Percentiles rank a stretch among this genome's conserved stretches.
Conservation (phyloP, 768 basidiomycete species). For the Gloeopeniophorella convolvens region DNA sequence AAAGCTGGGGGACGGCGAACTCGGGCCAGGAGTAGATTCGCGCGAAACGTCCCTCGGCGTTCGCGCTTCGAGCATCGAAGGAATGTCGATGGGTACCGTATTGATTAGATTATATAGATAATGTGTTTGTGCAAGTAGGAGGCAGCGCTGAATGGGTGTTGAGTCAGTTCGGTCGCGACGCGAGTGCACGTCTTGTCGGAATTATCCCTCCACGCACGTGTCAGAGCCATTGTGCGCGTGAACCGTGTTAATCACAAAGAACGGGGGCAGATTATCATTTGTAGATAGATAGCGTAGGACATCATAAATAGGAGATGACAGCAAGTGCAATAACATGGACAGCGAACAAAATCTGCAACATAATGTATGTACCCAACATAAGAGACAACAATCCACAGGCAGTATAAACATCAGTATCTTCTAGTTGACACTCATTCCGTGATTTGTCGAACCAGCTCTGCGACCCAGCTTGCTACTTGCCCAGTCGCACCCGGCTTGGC, state of each 20-base stretch:
- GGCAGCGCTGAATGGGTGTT: neutral
- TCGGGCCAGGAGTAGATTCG: constrained; percentile 17
- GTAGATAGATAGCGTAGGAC: too few species aligned
- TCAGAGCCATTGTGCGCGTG: constrained; percentile 13
- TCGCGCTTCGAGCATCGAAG: too few species aligned
- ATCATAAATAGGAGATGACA: constrained; percentile 16
- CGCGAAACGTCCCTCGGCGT: neutral
- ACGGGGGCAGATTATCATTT: too few species aligned
- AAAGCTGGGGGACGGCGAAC: constrained; percentile 28
- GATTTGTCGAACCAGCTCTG: constrained; percentile 49
- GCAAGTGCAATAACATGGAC: constrained; percentile 12
- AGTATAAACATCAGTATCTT: too few species aligned
- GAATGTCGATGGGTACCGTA: too few species aligned
- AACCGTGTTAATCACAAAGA: neutral
- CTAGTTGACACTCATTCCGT: constrained; percentile 42
- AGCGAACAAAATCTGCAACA: constrained; percentile 2
- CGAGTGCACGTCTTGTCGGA: too few species aligned
- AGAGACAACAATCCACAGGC: too few species aligned
- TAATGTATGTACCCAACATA: constrained; percentile 12
- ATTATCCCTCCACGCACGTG: constrained; percentile 1
- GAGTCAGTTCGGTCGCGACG: neutral
- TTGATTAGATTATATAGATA: too few species aligned
- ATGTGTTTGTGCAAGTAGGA: too few species aligned
- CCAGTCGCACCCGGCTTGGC: constrained; percentile 35
- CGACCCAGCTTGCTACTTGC: constrained; percentile 71